Evolutionary conservation across 2,329 filamentous ascomycete genomes (phyloP), one percentile per base, ranked within the genome.

Genomic region (Curvularia lunata): DNA sequence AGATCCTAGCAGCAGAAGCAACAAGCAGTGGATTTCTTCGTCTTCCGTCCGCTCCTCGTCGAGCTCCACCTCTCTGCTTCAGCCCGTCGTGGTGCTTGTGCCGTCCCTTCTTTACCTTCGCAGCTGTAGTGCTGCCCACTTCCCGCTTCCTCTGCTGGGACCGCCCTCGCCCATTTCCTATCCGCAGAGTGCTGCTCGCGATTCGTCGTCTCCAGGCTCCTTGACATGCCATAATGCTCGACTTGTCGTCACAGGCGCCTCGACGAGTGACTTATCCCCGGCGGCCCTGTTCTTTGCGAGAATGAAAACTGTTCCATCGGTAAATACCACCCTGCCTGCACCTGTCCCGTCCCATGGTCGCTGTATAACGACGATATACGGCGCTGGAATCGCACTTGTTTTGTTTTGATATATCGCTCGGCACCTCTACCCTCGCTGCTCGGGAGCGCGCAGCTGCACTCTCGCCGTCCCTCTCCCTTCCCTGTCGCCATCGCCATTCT

Each of bases 291-390:
- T 65, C 69, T 64, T 70, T 71, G 73, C 59, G 75, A 79, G 76
- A 72, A 80, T 80, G 78, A 80, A 79, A 78, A 80, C 77, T 59
- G 75, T 79, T 74, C 76, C 78, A 69, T 79, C 77, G 77, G 78
- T 80, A 77, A 72, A 41, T 67, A 64, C 60, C 53, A 62, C 61
- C 55, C 60, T 61, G 56, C 62, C 54, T 67, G 41, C 41, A 27
- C 41, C 64, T 64, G 59, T 59, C 59, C 59, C 58, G 41, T 48
- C 57, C 56, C 56, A 41, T 54, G 55, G 56, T 50, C 59, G 41
- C 21, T 40, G 49, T 53, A 45, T 48, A 38, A 2, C 52, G 52
- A 58, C 40, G 59, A 27, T 45, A 41, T 32, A 32, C 53, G 19
- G 56, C 45, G 48, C 50, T 48, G 58, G 1, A 62, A 48, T 37